These are phyloP conservation scores for Penicillium sp. DNA, from an alignment of 2,329 filamentous ascomycete genomes.

Conservation along the genomic window DNA sequence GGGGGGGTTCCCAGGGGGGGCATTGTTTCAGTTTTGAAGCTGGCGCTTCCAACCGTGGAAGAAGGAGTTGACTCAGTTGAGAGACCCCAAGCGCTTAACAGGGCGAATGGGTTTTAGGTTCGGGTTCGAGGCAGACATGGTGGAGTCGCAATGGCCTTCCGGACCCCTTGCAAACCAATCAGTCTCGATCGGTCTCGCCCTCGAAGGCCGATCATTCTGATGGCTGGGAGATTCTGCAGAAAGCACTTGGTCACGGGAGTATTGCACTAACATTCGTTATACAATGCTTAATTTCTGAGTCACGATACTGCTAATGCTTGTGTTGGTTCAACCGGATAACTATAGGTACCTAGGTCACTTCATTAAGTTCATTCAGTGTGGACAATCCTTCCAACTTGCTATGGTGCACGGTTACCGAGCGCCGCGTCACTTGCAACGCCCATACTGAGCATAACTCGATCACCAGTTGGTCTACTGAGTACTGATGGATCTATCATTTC, in stretches of 20 bases:
- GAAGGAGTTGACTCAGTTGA: not conserved
- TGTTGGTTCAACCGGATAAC: not conserved
- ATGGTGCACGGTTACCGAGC: not conserved
- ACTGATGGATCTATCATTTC: not conserved
- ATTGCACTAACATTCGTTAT: not conserved
- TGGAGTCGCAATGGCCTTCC: not conserved
- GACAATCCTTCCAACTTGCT: not conserved
- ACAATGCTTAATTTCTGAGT: not conserved
- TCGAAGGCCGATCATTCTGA: not conserved
- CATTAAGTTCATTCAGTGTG: not conserved
- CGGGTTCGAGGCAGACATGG: not conserved
- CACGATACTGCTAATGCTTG: not conserved
- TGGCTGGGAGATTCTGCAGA: not conserved
- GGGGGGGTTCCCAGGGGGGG: not conserved
- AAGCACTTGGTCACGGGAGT: not conserved
- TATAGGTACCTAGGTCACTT: not conserved
- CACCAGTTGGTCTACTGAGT: not conserved
- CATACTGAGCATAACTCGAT: too few relatives aligned
- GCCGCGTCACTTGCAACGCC: not conserved
- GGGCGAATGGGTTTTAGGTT: not conserved
- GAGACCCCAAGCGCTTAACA: constrained; percentile 9
- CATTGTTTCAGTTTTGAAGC: constrained; percentile 11
- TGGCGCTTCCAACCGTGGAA: constrained; percentile 13
- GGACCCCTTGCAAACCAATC: not conserved
- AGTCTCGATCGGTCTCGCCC: not conserved